These are phyloP conservation scores for Sphagnum magellanicum DNA, from an alignment of 228 moss, liverwort and hornwort genomes.

Conservation along the genomic window DNA sequence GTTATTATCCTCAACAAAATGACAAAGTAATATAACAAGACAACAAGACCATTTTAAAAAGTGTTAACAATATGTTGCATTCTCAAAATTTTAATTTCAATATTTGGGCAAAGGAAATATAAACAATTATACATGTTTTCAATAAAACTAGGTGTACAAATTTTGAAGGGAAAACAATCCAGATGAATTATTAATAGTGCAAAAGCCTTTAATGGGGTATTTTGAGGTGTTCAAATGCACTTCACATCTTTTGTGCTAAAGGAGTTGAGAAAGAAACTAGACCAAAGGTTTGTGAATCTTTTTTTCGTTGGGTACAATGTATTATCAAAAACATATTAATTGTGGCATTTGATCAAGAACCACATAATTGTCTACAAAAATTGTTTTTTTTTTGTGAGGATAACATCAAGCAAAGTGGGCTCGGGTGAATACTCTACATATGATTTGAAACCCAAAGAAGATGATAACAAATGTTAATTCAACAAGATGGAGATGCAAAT, in stretches of 20 bases:
- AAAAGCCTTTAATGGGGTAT: background rate
- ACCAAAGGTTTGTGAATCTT: background rate
- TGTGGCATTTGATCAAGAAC: background rate
- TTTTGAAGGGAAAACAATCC: background rate
- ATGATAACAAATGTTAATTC: too few species aligned
- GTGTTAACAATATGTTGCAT: constrained; percentile 6
- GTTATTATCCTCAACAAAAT: constrained; percentile 10
- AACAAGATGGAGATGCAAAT: too few species aligned
- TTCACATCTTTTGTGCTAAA: background rate
- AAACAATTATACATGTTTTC: background rate
- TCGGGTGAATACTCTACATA: too few species aligned
- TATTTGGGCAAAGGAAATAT: background rate
- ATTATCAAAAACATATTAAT: background rate
- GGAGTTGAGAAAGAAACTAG: background rate
- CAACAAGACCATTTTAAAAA: constrained; percentile 5
- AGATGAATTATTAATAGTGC: background rate
- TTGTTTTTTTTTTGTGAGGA: background rate
- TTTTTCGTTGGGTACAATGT: background rate
- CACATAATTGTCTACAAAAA: background rate
- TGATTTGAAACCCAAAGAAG: too few species aligned
- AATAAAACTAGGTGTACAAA: background rate
- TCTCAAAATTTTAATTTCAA: background rate
- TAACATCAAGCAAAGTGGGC: too few species aligned
- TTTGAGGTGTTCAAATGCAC: background rate
- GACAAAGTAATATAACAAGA: background rate